A percentile compares a stretch with the other conserved stretches of the same genome.
Evolutionary conservation across 768 basidiomycete genomes (phyloP).

Genomic region (Tremella yokohamensis): DNA sequence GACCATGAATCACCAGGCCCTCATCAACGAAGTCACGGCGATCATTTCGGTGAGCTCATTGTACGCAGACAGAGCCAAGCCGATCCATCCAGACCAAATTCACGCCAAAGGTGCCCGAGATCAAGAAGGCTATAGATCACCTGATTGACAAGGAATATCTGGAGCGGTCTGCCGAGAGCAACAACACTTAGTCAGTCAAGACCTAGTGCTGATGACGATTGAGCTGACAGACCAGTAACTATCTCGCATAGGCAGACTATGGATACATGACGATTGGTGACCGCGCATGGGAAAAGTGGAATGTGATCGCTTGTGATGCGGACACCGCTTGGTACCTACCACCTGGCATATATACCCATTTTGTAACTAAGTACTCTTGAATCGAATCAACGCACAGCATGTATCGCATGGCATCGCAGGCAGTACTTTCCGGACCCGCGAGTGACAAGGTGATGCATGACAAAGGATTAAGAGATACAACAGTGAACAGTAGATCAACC

Average conservation of each 20-base stretch:
- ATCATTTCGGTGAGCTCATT: constrained; percentile 23
- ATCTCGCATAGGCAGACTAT: not conserved
- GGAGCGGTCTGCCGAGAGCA: constrained; percentile 85
- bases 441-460: too few species aligned
- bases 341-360: too few species aligned
- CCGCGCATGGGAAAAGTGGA: too few species aligned
- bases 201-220: not conserved
- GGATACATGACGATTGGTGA: too few species aligned
- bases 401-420: too few species aligned
- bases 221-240: not conserved
- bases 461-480: too few species aligned
- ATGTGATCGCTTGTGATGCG: too few species aligned
- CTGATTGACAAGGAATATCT: constrained; percentile 96
- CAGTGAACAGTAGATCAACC: too few species aligned
- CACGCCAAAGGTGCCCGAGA: constrained; percentile 88
- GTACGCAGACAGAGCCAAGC: not conserved
- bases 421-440: too few species aligned
- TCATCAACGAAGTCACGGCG: constrained; percentile 50
- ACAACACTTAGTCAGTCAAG: constrained; percentile 66
- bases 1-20: constrained; percentile 50
- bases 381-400: too few species aligned
- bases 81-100: constrained; percentile 26
- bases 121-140: constrained; percentile 94
- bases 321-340: too few species aligned
- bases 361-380: too few species aligned